A percentile compares a stretch with the other conserved stretches of the same genome.
Conservation (phyloP, 768 basidiomycete species). For the Suillus luteus region DNA sequence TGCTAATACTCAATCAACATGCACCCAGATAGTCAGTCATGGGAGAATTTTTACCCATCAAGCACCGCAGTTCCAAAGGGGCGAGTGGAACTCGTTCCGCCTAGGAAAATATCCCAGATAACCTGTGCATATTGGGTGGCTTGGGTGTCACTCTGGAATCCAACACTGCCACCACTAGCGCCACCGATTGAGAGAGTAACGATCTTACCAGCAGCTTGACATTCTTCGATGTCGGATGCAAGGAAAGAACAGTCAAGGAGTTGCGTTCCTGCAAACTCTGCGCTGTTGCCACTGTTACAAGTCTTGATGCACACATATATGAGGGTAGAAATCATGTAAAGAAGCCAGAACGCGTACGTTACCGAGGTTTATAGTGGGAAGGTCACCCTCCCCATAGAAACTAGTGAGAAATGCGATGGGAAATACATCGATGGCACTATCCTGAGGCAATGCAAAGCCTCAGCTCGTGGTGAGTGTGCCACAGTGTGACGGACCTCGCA, state of each 20-base stretch:
- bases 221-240: constrained; percentile 45
- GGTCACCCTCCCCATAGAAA: constrained; percentile 58
- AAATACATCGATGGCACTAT: constrained; percentile 56
- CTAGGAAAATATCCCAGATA: constrained; percentile 50
- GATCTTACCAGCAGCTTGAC: constrained; percentile 48
- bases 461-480: no score
- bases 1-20: constrained; percentile 29
- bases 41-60: constrained; percentile 39
- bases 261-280: constrained; percentile 44
- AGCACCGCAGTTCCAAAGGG: constrained; percentile 49
- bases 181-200: constrained; percentile 50
- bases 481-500: constrained; percentile 23
- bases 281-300: constrained; percentile 42
- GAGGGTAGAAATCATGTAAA: no score
- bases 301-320: constrained; percentile 28
- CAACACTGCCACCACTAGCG: constrained; percentile 42
- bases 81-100: constrained; percentile 43
- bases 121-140: constrained; percentile 36
- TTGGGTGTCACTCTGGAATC: constrained; percentile 40
- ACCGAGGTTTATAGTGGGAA: constrained; percentile 60
- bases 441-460: constrained; percentile 33
- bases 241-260: constrained; percentile 42
- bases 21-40: not conserved
- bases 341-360: constrained; percentile 42
- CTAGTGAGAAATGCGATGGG: constrained; percentile 62